Base-by-base conservation (phyloP, 1,284 basidiomycete genomes). In the Macrocystidia cucumis region DNA sequence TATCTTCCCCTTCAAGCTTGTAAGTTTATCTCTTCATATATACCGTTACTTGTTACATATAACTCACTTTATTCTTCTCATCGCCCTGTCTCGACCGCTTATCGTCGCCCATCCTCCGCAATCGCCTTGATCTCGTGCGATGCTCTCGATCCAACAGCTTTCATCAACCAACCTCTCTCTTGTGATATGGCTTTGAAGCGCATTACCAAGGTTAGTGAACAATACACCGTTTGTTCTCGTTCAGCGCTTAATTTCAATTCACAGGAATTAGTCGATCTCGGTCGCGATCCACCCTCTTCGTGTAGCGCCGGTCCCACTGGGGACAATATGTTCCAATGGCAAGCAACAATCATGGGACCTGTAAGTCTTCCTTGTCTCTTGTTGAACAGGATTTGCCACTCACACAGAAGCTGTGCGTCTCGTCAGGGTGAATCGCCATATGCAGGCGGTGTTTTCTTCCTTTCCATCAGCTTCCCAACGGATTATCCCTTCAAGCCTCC, bases 401-500 rank as follows among this genome's bases (percentile, higher is more conserved):
- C n/a, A n/a, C n/a, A n/a, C n/a, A n/a, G n/a, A n/a, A n/a, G n/a
- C n/a, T n/a, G n/a, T n/a, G n/a, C n/a, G n/a, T 33, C 26, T 36
- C 18, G 21, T 20, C 52, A 93, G 88, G 80, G 84, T 52, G 92
- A 96, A 57, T 93, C 90, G 50, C 92, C 92, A 30, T 96, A 96
- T 57, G 82, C 92, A 22, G 92, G 92, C 51, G 92, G 92, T 60
- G 91, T 96, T 42, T 96, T 95, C 71, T 95, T 95, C 83, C 79
- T 96, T 47, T 90, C 79, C 40, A 95, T 95, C 60, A 80, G 75
- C 32, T 93, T 95, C 78, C 88, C 87, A 32, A 83, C 82, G 63
- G 92, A 97, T 64, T 97, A 97, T 71, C 92, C 92, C 27, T 96
- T 97, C 82, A 95, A 95, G 72, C 95, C 96, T 26, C 96, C 96